Conservation (phyloP, 495 filamentous ascomycete species). For the Aspergillus saccharolyticus region DNA sequence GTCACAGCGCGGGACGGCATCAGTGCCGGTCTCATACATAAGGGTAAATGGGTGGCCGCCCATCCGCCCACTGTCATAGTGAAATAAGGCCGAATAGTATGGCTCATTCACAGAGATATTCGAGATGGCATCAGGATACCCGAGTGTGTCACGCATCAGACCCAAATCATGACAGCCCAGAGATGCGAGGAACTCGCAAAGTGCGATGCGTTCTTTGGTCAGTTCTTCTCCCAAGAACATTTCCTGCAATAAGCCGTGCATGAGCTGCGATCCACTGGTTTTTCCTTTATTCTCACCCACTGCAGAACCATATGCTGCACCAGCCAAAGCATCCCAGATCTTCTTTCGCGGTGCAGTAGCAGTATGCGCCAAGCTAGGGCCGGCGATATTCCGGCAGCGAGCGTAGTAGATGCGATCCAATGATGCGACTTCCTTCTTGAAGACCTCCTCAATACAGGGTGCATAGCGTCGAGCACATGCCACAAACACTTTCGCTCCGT, state of each 20-base stretch:
- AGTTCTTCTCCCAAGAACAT: constrained; percentile 31
- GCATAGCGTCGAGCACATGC: constrained; percentile 53
- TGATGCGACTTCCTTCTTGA: constrained; percentile 41
- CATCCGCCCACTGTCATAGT: constrained; percentile 25
- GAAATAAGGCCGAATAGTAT: constrained; percentile 45
- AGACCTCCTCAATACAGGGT: constrained; percentile 43
- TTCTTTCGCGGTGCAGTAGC: constrained; percentile 25
- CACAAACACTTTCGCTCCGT: constrained; percentile 45
- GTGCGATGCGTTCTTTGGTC: constrained; percentile 26
- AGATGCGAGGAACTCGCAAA: constrained; percentile 42
- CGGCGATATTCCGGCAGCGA: constrained; percentile 50
- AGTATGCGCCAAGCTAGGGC: constrained; percentile 25
- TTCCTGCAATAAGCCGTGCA: constrained; percentile 24
- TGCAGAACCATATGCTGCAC: not conserved
- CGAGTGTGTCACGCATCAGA: constrained; percentile 52
- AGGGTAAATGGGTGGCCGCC: constrained; percentile 40
- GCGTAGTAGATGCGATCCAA: constrained; percentile 49
- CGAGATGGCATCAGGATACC: constrained; percentile 39
- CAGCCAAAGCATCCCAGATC: not conserved
- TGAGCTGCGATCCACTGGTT: not conserved
- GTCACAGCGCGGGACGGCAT: constrained; percentile 51
- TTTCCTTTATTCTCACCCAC: not conserved
- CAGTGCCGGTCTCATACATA: constrained; percentile 52
- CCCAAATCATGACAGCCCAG: constrained; percentile 53
- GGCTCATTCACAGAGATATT: constrained; percentile 42